Percentiles rank a stretch among this genome's conserved stretches.
phyloP scores from a whole-genome alignment of 805 yeast species.

The Candida insectalens region DNA sequence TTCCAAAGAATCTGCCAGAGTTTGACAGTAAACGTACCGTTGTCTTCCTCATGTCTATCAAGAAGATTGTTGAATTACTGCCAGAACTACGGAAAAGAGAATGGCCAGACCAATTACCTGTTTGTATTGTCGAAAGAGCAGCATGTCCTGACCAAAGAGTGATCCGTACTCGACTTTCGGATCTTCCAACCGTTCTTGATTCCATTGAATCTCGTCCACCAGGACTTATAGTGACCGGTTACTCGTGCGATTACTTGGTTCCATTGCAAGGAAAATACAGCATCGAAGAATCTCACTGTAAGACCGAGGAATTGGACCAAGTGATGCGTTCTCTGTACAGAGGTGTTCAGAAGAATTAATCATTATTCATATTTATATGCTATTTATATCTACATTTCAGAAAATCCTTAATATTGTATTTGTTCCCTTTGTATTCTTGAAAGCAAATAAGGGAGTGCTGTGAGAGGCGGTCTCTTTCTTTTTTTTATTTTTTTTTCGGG shows the following conservation, averaged over 20 bases:
- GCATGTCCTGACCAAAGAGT: conserved; percentile 90
- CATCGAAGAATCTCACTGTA: conserved; percentile 1
- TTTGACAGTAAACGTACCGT: conserved; percentile 69
- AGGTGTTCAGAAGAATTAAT: no score
- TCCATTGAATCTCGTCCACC: conserved; percentile 86
- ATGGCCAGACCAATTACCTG: conserved; percentile 71
- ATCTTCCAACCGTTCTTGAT: conserved; percentile 65
- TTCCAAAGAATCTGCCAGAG: conserved; percentile 64
- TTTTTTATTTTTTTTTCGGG: no score
- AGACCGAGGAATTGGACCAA: no score
- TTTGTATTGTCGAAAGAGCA: conserved; percentile 83
- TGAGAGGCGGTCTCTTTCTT: no score
- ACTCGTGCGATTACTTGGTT: conserved; percentile 39
- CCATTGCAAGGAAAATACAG: conserved; percentile 2
- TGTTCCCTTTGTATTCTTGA: not conserved
- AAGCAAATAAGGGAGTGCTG: no score
- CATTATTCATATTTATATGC: no score
- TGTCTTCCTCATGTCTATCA: conserved; percentile 83
- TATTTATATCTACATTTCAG: not conserved
- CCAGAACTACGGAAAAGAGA: conserved; percentile 33
- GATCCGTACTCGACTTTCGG: conserved; percentile 58
- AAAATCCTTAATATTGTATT: not conserved
- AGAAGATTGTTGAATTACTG: conserved; percentile 53
- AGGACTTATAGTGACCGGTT: conserved; percentile 76
- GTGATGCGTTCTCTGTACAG: no score